phyloP scores from a whole-genome alignment of 1,284 basidiomycete genomes.

The Entoloma clypeatum region DNA sequence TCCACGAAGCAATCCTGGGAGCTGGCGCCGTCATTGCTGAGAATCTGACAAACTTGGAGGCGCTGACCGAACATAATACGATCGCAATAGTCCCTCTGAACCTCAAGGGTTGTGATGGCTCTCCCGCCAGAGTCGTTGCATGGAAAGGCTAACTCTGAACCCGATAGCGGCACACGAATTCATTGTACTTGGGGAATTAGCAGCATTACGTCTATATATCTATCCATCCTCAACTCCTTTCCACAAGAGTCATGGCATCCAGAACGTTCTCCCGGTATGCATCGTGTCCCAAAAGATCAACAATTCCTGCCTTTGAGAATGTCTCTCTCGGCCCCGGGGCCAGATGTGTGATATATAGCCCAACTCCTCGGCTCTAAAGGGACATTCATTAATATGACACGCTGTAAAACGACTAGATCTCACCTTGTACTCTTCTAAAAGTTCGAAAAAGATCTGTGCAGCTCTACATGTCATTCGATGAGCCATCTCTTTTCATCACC shows the following conservation, averaged over 20 bases:
- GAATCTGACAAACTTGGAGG: slow-evolving; percentile 54
- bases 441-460: slow-evolving; percentile 80
- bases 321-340: slow-evolving; percentile 48
- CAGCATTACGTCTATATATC: not conserved
- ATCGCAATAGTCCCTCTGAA: slow-evolving; percentile 57
- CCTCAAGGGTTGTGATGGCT: slow-evolving; percentile 56
- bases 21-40: slow-evolving; percentile 61
- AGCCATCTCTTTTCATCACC: slow-evolving; percentile 1
- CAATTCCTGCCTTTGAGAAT: slow-evolving; percentile 68
- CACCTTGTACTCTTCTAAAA: slow-evolving; percentile 74
- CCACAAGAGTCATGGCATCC: slow-evolving; percentile 54
- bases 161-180: not conserved
- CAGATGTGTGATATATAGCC: slow-evolving; percentile 78
- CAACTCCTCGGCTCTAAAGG: slow-evolving; percentile 61
- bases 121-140: slow-evolving; percentile 62
- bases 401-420: too few relatives aligned
- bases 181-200: slow-evolving; percentile 1
- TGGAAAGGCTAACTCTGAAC: slow-evolving; percentile 30
- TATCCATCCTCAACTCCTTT: slow-evolving; percentile 23
- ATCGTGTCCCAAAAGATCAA: slow-evolving; percentile 59
- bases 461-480: slow-evolving; percentile 46
- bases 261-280: slow-evolving; percentile 73
- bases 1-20: slow-evolving; percentile 56
- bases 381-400: too few relatives aligned
- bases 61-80: slow-evolving; percentile 36